A percentile compares a stretch with the other conserved stretches of the same genome.
phyloP scores from a whole-genome alignment of 1,284 basidiomycete species.

The Ustilago bromivora region DNA sequence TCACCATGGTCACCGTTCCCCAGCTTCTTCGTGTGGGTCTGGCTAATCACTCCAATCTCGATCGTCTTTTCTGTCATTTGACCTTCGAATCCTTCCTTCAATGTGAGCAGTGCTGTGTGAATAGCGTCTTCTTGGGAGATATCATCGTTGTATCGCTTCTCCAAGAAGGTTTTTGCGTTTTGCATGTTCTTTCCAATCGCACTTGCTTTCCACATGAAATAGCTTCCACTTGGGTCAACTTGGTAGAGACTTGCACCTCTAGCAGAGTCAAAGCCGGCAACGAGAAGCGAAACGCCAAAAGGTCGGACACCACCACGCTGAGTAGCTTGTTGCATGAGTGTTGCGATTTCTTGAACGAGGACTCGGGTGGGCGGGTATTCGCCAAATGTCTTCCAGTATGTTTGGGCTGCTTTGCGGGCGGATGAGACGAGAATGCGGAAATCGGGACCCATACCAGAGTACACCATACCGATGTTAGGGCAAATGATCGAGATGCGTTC shows the following conservation, averaged over 20 bases:
- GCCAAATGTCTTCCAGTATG: slow-evolving; percentile 98
- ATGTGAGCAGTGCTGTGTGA: slow-evolving; percentile 96
- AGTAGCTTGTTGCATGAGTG: slow-evolving; percentile 98
- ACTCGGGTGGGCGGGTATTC: slow-evolving; percentile 99
- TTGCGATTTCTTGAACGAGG: slow-evolving; percentile 95
- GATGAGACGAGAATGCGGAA: slow-evolving; percentile 92
- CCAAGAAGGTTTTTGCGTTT: slow-evolving; percentile 98
- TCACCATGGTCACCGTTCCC: slow-evolving; percentile 44
- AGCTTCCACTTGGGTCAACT: slow-evolving; percentile 95
- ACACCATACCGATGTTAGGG: slow-evolving; percentile 98
- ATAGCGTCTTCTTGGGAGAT: slow-evolving; percentile 99
- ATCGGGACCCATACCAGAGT: slow-evolving; percentile 97
- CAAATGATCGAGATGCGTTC: slow-evolving; percentile 95
- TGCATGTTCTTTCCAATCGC: slow-evolving; percentile 99
- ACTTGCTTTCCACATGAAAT: slow-evolving; percentile 98
- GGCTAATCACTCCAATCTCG: slow-evolving; percentile 91
- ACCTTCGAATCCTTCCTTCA: slow-evolving; percentile 99
- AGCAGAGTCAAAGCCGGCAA: slow-evolving; percentile 93
- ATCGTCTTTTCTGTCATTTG: slow-evolving; percentile 99
- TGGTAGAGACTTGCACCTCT: slow-evolving; percentile 95
- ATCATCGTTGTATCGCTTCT: slow-evolving; percentile 98
- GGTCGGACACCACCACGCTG: slow-evolving; percentile 98
- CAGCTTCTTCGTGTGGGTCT: slow-evolving; percentile 41
- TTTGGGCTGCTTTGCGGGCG: slow-evolving; percentile 96
- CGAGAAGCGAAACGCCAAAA: slow-evolving; percentile 94